phyloP scores from a whole-genome alignment of 257 asterid species.

The Ehretia macrophylla region DNA sequence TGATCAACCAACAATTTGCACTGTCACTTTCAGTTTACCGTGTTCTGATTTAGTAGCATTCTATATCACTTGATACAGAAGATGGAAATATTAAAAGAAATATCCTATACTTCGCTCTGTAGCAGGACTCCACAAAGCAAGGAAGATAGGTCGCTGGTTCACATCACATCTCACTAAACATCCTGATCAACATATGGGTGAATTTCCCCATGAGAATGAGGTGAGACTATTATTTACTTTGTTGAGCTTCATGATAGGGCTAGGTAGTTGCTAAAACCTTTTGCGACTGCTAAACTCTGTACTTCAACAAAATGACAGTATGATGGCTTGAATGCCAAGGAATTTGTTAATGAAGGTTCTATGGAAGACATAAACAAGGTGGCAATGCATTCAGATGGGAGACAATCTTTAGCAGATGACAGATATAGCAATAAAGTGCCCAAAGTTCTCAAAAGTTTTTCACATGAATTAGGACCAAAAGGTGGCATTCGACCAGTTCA shows the following conservation, averaged over 20 bases:
- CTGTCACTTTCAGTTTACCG: not conserved
- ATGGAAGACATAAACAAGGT: constrained; percentile 43
- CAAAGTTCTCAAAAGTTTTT: constrained; percentile 74
- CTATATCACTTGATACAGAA: not conserved
- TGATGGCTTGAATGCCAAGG: constrained; percentile 39
- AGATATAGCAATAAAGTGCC: constrained; percentile 37
- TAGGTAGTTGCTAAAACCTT: not conserved
- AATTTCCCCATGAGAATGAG: constrained; percentile 33
- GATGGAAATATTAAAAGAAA: not conserved
- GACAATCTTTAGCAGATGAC: constrained; percentile 37
- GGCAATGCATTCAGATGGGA: constrained; percentile 34
- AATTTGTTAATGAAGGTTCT: constrained; percentile 38
- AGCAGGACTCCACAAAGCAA: constrained; percentile 70
- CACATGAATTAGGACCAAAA: constrained; percentile 87
- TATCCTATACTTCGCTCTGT: constrained; percentile 8
- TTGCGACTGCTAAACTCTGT: constrained; percentile 1
- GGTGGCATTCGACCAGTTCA: constrained; percentile 64
- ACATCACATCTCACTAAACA: constrained; percentile 61
- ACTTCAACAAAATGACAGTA: constrained; percentile 36
- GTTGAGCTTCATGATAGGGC: constrained; percentile 12
- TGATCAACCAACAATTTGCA: not conserved
- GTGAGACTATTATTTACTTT: constrained; percentile 19
- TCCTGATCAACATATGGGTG: constrained; percentile 44
- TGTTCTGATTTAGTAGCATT: not conserved
- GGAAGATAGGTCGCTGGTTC: constrained; percentile 79